Evolutionary conservation across 371 early-diverging fungal species (phyloP).

Genomic region (Saksenaea vasiformis): DNA sequence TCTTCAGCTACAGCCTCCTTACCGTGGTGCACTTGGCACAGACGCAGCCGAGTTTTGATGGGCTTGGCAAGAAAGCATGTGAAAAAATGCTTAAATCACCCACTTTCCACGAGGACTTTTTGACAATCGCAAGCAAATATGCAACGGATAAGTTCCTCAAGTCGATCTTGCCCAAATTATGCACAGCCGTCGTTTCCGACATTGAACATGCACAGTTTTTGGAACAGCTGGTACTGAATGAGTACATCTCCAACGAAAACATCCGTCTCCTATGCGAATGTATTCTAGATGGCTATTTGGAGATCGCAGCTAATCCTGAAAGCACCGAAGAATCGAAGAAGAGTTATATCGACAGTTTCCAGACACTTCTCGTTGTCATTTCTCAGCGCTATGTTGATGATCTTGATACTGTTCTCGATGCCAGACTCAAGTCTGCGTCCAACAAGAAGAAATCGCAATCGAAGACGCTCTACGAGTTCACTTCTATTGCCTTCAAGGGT

Average conservation of each 20-base stretch:
- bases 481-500: constrained; percentile 60
- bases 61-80: constrained; percentile 45
- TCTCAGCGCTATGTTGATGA: constrained; percentile 62
- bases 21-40: constrained; percentile 69
- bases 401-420: constrained; percentile 53
- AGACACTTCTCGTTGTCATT: constrained; percentile 47
- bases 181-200: constrained; percentile 25
- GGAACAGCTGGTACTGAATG: constrained; percentile 40
- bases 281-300: constrained; percentile 47
- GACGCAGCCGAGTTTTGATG: constrained; percentile 56
- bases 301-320: constrained; percentile 17
- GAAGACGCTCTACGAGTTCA: constrained; percentile 58
- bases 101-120: constrained; percentile 32
- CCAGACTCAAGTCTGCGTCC: constrained; percentile 30
- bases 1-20: constrained; percentile 50
- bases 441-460: constrained; percentile 27
- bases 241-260: constrained; percentile 45
- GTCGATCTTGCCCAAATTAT: constrained; percentile 34
- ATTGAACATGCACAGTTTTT: constrained; percentile 41
- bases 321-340: constrained; percentile 22
- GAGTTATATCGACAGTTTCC: constrained; percentile 31
- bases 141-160: constrained; percentile 55
- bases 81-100: constrained; percentile 33
- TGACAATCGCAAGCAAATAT: constrained; percentile 53
- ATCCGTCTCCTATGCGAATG: constrained; percentile 41